Evolutionary conservation across 495 filamentous ascomycete genomes (phyloP), one percentile per base, ranked within the genome.

Genomic region (Aspergillus ostianus): DNA sequence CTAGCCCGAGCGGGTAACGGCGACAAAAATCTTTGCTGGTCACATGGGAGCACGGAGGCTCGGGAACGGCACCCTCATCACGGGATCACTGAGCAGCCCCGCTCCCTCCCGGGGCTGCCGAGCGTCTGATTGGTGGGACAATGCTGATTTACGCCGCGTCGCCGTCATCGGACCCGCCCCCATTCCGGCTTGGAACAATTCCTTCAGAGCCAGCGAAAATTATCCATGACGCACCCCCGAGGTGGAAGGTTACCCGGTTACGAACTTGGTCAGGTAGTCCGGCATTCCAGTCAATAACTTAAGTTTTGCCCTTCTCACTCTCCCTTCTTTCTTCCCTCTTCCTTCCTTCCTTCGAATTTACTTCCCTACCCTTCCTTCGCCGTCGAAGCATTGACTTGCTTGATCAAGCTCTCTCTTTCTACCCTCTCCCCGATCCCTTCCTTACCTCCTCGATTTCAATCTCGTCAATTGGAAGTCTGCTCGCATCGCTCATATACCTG

Each of bases 101-200:
- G 56, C 60, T 46, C 49, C 56, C 30, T 19, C 51, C 52, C 58
- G 57, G 53, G 10, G 45, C 63, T 66, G 57, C 69, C 67, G 67
- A 73, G 64, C 0, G 3, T 19, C n/a, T 66, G 36, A 77, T 76
- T 76, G 74, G 71, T 72, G 74, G 71, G 70, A 69, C 58, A 68
- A 66, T 59, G 26, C 58, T 48, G 55, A 64, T 57, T 56, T 59
- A 54, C 57, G 51, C 61, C 51, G 61, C 55, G 64, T 63, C 51
- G 44, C 67, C 66, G 67, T 73, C 63, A 70, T 68, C 44, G 6
- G 64, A 58, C 57, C 73, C 68, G 51, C 63, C 61, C 52, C 57
- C 52, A 57, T 56, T 58, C 55, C 53, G 49, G 58, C 59, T 63
- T 62, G 63, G 63, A 63, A 57, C 15, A 45, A 54, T 55, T 30